Percentiles rank a stretch among this genome's conserved stretches.
Evolutionary conservation across 768 basidiomycete species (phyloP).

Genomic region (Amanita pallidorosea): DNA sequence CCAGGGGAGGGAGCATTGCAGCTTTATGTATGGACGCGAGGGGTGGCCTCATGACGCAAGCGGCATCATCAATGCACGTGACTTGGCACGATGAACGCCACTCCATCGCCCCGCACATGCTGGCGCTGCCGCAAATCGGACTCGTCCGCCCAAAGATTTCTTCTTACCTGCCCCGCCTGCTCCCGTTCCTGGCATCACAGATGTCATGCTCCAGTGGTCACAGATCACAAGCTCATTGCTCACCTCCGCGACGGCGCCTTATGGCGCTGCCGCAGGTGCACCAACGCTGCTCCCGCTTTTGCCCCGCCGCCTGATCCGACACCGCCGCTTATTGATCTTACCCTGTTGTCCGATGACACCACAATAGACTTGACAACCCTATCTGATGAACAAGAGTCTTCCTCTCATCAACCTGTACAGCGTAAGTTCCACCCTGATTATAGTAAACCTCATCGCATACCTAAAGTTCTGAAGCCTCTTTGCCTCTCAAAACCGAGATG

Average conservation of each 20-base stretch:
- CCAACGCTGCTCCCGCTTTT: not conserved
- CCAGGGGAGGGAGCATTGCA: not conserved
- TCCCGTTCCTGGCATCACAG: constrained; percentile 25
- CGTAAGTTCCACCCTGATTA: not conserved
- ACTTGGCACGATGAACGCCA: not conserved
- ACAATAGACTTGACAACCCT: not conserved
- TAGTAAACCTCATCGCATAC: not conserved
- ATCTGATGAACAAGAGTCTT: not conserved
- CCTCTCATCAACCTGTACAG: not conserved
- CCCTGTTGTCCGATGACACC: not conserved
- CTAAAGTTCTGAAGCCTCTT: not conserved
- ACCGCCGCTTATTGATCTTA: constrained; percentile 2
- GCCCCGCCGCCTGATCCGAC: not conserved
- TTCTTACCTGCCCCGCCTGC: constrained; percentile 22
- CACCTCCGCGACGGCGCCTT: constrained; percentile 14
- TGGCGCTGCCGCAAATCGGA: constrained; percentile 14
- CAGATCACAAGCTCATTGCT: constrained; percentile 19
- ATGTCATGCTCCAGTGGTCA: constrained; percentile 24
- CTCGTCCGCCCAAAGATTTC: constrained; percentile 18
- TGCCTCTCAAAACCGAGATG: not conserved
- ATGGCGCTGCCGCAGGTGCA: constrained; percentile 3
- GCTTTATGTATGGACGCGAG: constrained; percentile 1
- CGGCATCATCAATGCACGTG: constrained; percentile 5
- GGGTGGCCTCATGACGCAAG: constrained; percentile 3
- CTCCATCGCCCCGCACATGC: constrained; percentile 5